These are phyloP conservation scores for Aschersonia sp. DNA, from an alignment of 2,329 filamentous ascomycete genomes.

Conservation along the genomic window DNA sequence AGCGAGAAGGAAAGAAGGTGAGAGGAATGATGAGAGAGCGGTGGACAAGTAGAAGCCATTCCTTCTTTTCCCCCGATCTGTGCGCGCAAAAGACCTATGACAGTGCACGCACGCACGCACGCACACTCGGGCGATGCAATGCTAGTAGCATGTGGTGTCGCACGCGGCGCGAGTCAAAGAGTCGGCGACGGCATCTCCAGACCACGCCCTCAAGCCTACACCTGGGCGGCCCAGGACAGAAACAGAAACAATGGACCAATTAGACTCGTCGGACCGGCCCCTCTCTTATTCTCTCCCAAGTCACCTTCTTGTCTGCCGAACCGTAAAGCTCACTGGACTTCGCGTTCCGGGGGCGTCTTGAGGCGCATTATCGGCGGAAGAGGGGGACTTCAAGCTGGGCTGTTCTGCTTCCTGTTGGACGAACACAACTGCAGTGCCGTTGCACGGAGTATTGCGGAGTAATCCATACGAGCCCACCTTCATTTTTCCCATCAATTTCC, in stretches of 20 bases:
- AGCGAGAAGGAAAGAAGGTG: not conserved
- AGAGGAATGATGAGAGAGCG: not conserved
- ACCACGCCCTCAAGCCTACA: not conserved
- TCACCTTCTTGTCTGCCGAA: too few species aligned
- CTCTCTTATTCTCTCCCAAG: not conserved
- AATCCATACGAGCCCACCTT: not conserved
- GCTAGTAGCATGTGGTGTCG: not conserved
- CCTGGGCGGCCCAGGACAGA: not conserved
- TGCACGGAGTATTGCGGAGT: too few species aligned
- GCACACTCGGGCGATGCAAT: not conserved
- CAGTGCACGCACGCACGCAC: not conserved
- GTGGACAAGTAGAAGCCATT: not conserved
- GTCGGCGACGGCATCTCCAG: not conserved
- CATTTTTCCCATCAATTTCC: not conserved
- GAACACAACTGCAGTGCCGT: too few species aligned
- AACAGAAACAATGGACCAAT: not conserved
- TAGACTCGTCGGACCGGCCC: constrained; percentile 1
- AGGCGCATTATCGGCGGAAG: not conserved
- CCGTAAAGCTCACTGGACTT: not conserved
- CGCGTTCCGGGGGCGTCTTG: not conserved
- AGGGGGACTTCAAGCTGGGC: not conserved
- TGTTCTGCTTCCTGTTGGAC: too few species aligned
- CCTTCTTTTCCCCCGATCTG: not conserved
- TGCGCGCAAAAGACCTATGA: not conserved
- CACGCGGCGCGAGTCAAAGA: too few species aligned